phyloP scores from a whole-genome alignment of 1,139 yeast species.

The Chernovozyma aurita region DNA sequence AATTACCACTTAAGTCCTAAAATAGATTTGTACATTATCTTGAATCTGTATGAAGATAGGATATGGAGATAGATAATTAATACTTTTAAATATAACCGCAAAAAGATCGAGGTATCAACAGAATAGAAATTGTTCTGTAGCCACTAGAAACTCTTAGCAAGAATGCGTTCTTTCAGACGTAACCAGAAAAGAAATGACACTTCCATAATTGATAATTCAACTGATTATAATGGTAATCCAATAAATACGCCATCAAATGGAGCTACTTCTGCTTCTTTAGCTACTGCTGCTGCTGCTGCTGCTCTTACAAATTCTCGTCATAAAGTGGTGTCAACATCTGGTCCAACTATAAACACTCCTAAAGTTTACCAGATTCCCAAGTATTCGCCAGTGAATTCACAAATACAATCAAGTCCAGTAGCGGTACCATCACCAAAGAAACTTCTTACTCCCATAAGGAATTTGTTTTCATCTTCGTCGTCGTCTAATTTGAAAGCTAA shows the following conservation, averaged over 20 bases:
- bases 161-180: conserved; percentile 8
- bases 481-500: conserved; percentile 10
- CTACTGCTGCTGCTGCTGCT: conserved; percentile 1
- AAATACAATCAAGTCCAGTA: conserved; percentile 6
- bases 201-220: background rate
- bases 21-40: no score
- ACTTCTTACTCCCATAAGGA: conserved; percentile 39
- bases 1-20: no score
- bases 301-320: background rate
- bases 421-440: conserved; percentile 38
- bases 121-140: no score
- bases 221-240: conserved; percentile 1
- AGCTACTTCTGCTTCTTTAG: background rate
- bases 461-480: conserved; percentile 27
- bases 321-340: conserved; percentile 16
- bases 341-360: conserved; percentile 15
- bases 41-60: no score
- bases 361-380: conserved; percentile 13
- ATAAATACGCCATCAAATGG: conserved; percentile 9
- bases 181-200: conserved; percentile 4
- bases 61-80: no score
- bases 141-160: no score
- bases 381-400: conserved; percentile 18
- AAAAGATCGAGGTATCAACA: no score
- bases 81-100: no score